phyloP scores from a whole-genome alignment of 2,329 filamentous ascomycete species.

The Scopulariopsis brevicaulis region DNA sequence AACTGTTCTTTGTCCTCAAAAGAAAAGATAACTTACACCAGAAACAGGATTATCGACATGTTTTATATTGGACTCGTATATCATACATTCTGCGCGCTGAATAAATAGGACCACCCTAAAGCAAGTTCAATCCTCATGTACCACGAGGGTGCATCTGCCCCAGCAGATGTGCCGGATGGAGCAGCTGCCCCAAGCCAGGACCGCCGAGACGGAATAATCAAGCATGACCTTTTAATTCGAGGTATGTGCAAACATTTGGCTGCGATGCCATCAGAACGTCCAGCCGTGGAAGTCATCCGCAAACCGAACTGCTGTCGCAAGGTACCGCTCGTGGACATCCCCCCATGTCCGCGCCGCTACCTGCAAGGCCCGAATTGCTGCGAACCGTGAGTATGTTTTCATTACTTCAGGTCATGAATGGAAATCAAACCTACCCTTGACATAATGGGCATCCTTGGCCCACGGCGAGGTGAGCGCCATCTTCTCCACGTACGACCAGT shows the following conservation, averaged over 20 bases:
- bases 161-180: neutral
- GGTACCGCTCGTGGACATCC: conserved; percentile 52
- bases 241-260: neutral
- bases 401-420: neutral
- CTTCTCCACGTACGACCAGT: conserved; percentile 68
- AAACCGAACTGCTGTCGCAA: conserved; percentile 60
- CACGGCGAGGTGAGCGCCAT: conserved; percentile 58
- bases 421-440: conserved; percentile 52
- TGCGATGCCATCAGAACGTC: conserved; percentile 17
- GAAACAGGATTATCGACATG: neutral
- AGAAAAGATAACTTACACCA: neutral
- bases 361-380: conserved; percentile 53
- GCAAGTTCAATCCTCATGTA: neutral
- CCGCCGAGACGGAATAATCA: neutral
- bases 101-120: neutral
- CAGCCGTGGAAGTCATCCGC: conserved; percentile 64
- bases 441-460: conserved; percentile 67
- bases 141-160: neutral
- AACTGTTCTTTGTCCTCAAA: neutral
- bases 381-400: neutral
- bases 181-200: neutral
- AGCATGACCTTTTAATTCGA: neutral
- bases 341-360: conserved; percentile 67
- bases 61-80: neutral
- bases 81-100: neutral